A percentile compares a stretch with the other conserved stretches of the same genome.
Conservation (phyloP, 148 eudicot species). For the Vaccinium corymbosum region DNA sequence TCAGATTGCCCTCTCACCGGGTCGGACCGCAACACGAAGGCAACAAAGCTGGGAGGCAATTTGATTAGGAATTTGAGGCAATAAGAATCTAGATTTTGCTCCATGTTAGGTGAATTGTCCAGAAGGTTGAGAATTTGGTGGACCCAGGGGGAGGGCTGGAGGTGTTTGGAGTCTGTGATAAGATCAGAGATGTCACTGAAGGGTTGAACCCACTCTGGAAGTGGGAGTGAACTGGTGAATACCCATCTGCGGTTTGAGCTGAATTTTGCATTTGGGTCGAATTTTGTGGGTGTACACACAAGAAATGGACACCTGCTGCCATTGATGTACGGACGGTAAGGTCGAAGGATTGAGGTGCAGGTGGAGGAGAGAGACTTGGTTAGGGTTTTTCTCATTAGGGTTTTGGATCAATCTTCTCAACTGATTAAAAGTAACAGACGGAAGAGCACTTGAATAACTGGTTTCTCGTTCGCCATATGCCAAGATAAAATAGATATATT, state of each 20-base stretch:
- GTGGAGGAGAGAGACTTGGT: slow-evolving; percentile 21
- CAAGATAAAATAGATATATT: neutral
- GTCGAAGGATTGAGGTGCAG: slow-evolving; percentile 10
- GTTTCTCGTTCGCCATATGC: neutral
- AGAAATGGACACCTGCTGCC: slow-evolving; percentile 22
- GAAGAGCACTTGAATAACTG: neutral
- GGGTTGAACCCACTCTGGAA: slow-evolving; percentile 92
- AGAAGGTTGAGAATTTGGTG: slow-evolving; percentile 53
- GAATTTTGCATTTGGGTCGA: slow-evolving; percentile 9
- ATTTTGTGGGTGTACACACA: slow-evolving; percentile 11
- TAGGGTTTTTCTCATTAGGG: slow-evolving; percentile 53
- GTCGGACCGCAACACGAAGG: slow-evolving; percentile 47
- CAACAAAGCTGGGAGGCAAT: slow-evolving; percentile 73
- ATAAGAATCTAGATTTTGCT: slow-evolving; percentile 45
- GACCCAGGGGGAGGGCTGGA: slow-evolving; percentile 76
- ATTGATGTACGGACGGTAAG: slow-evolving; percentile 28
- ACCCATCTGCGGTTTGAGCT: slow-evolving; percentile 19
- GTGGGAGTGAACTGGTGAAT: slow-evolving; percentile 52
- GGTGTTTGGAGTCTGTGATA: slow-evolving; percentile 41
- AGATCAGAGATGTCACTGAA: slow-evolving; percentile 67
- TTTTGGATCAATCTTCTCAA: slow-evolving; percentile 3
- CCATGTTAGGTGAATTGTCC: slow-evolving; percentile 51
- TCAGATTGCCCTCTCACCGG: slow-evolving; percentile 35
- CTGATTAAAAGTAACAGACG: neutral
- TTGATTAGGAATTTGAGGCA: slow-evolving; percentile 63